A percentile compares a stretch with the other conserved stretches of the same genome.
These are phyloP conservation scores for Penicillium polonicum DNA, from an alignment of 2,329 filamentous ascomycete genomes.

Conservation along the genomic window DNA sequence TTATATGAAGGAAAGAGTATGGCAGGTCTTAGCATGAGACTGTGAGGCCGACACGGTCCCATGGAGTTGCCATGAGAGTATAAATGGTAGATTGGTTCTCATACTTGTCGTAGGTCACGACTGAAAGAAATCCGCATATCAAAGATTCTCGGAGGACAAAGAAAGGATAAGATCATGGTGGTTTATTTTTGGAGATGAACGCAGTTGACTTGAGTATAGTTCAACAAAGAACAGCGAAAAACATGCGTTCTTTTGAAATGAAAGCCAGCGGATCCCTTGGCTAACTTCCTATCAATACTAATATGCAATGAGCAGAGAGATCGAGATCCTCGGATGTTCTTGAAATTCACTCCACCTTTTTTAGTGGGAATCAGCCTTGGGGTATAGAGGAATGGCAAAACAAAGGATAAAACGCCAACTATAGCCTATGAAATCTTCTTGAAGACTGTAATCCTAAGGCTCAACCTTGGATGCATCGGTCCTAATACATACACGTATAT, in stretches of 20 bases:
- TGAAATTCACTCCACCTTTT: background rate
- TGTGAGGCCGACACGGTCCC: constrained; percentile 19
- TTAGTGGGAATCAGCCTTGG: background rate
- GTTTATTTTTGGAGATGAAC: background rate
- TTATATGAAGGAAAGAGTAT: background rate
- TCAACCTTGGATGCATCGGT: background rate
- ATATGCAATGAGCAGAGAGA: background rate
- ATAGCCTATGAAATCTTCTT: background rate
- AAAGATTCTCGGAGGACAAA: background rate
- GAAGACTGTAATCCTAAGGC: background rate
- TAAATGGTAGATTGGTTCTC: background rate
- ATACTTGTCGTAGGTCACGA: background rate
- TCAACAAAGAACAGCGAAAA: background rate
- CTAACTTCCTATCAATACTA: background rate
- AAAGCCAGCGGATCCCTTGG: background rate
- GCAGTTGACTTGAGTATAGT: background rate
- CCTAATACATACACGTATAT: background rate
- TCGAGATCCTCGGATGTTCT: background rate
- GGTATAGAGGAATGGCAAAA: background rate
- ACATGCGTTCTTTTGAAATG: background rate
- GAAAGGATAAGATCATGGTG: background rate
- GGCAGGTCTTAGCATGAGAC: constrained; percentile 7
- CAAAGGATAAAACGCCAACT: background rate
- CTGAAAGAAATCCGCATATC: background rate
- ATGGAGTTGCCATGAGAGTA: background rate